Conservation (phyloP, 176 grass and related monocot species). For the Ensete ventricosum region DNA sequence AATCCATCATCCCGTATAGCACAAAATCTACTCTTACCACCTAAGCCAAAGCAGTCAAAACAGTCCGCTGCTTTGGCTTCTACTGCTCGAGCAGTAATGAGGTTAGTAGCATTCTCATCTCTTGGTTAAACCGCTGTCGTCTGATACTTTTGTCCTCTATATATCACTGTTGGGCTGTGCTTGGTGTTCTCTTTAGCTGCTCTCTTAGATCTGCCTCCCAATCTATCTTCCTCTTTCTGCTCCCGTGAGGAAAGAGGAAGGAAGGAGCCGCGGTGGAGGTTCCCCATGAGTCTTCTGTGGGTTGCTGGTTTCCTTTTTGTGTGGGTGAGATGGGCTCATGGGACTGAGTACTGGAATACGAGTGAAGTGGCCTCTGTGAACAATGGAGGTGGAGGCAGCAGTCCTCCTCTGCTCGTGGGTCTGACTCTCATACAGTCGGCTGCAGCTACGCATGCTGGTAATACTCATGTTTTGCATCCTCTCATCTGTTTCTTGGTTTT, state of each 20-base stretch:
- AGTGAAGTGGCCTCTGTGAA: conserved; percentile 25
- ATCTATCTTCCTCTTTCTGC: neutral
- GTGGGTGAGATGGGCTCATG: conserved; percentile 18
- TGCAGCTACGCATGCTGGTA: conserved; percentile 62
- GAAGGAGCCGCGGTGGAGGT: neutral
- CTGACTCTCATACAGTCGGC: conserved; percentile 71
- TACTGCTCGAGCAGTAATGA: no score
- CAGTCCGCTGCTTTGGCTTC: no score
- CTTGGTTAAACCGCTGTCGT: no score
- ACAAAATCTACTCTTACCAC: no score
- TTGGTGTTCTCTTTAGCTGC: no score
- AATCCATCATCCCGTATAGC: no score
- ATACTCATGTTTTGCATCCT: neutral
- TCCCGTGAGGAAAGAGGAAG: conserved; percentile 10
- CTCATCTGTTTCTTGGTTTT: conserved; percentile 3
- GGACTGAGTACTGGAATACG: conserved; percentile 50
- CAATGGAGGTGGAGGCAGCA: conserved; percentile 26
- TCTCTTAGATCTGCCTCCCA: neutral
- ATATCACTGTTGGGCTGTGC: no score
- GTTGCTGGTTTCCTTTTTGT: conserved; percentile 20
- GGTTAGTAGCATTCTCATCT: no score
- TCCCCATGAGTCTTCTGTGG: conserved; percentile 16
- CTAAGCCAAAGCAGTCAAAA: no score
- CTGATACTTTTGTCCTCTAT: no score
- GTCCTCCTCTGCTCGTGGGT: conserved; percentile 47